Evolutionary conservation across 1,284 basidiomycete species (phyloP).

Genomic region (Rhodotorula sp.): DNA sequence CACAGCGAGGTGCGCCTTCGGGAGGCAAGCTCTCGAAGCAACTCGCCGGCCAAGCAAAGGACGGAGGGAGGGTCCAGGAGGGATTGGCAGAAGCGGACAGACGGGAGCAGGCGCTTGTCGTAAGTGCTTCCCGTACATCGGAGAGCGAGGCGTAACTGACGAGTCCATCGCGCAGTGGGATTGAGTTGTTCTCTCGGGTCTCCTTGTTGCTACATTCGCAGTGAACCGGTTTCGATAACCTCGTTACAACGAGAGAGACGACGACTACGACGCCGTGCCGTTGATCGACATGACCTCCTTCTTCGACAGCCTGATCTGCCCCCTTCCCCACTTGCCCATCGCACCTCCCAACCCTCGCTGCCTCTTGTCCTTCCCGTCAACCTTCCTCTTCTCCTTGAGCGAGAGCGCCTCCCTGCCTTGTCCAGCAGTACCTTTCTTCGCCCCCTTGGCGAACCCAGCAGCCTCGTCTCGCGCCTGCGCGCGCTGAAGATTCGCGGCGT

Average conservation of each 20-base stretch:
- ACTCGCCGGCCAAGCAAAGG: constrained; percentile 10
- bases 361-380: constrained; percentile 34
- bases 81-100: constrained; percentile 21
- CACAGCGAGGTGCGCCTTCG: constrained; percentile 7
- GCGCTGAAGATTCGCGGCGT: constrained; percentile 33
- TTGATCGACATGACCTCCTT: constrained; percentile 28
- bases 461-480: constrained; percentile 35
- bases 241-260: too few species aligned
- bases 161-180: constrained; percentile 16
- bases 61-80: constrained; percentile 24
- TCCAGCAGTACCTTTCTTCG: constrained; percentile 4
- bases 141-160: not conserved
- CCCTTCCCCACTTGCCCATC: constrained; percentile 32
- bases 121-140: too few species aligned
- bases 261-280: not conserved
- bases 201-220: not conserved
- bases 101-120: constrained; percentile 10
- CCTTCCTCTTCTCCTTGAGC: constrained; percentile 38
- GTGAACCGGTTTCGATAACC: not conserved
- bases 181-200: not conserved
- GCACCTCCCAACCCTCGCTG: constrained; percentile 32
- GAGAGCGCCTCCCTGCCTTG: constrained; percentile 27
- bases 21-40: constrained; percentile 23
- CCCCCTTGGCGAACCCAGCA: constrained; percentile 18
- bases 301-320: constrained; percentile 30